Base-by-base conservation (phyloP, 2,329 filamentous ascomycete genomes). In the Pseudogymnoascus sp. region DNA sequence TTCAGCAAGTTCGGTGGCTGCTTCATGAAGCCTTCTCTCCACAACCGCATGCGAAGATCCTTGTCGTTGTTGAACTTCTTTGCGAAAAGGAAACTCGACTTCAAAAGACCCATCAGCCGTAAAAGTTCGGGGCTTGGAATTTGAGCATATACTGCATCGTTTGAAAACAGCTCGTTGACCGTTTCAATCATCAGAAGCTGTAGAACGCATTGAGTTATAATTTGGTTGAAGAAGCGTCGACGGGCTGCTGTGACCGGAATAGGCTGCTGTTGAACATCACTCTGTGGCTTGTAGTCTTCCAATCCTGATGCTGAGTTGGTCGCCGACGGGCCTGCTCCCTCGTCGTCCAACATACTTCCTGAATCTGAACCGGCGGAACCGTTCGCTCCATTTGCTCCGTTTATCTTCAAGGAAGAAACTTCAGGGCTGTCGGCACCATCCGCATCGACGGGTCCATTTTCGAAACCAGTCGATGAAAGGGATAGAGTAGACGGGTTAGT, bases 171-270 rank as follows among this genome's bases (percentile, higher is more conserved):
- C 75, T 99, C 96, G 71, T 96, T 96, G 43, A 99, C 96, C 0
- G 96, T 99, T 75, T 99, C 96, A 69, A 99, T 99, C 92, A 99
- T 99, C 67, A 99, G 86, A 1, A 99, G 84, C 75, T 99, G 96
- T 7, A 99, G 81, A 3, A 99, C 96, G 73, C 95, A 99, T 68
- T 96, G 93, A 12, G 93, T 97, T 75, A 99, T 99, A 75, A 99
- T 99, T 69, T 93, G 90, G 78, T 99, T 99, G 82, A 99, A 99
- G 80, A 97, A 97, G 61, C 93, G 89, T 37, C 95, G 86, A 25
- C 95, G 89, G 0, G 95, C 92, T 2, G 92, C 91, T 1, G 95
- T 97, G 4, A 99, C 93, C 0, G 96, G 90, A 5, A 96, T 84
- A 0, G 93, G 91, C 64, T 96, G 91, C 74, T 95, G 91, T 73